A percentile compares a stretch with the other conserved stretches of the same genome.
phyloP scores from a whole-genome alignment of 2,329 filamentous ascomycete species.

The Aotearoamyces nothofagi region DNA sequence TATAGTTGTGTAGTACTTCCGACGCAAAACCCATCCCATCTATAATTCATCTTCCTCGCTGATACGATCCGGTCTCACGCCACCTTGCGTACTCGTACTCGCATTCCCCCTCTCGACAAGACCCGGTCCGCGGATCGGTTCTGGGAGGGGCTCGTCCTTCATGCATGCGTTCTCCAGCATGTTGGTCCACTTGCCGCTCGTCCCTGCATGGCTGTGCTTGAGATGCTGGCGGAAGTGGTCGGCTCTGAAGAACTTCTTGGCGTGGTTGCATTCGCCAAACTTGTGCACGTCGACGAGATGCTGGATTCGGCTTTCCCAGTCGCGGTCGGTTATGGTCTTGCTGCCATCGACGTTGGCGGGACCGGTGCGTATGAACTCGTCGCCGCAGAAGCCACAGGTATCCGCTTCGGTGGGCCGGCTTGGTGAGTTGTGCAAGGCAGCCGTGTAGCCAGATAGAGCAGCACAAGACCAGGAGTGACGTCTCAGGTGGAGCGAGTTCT shows the following conservation, averaged over 20 bases:
- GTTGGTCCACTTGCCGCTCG: slow-evolving; percentile 97
- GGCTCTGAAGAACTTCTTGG: slow-evolving; percentile 94
- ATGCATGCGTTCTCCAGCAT: slow-evolving; percentile 95
- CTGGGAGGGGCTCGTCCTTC: slow-evolving; percentile 60
- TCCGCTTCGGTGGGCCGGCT: slow-evolving; percentile 53
- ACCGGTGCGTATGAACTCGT: slow-evolving; percentile 50
- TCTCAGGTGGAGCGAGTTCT: slow-evolving; percentile 85
- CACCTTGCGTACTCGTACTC: slow-evolving; percentile 1
- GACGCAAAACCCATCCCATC: no score
- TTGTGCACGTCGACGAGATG: slow-evolving; percentile 90
- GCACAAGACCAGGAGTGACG: slow-evolving; percentile 96
- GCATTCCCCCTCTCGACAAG: not conserved
- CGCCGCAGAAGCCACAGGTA: slow-evolving; percentile 87
- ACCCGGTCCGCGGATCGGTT: slow-evolving; percentile 15
- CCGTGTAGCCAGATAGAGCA: slow-evolving; percentile 60
- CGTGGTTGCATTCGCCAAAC: slow-evolving; percentile 93
- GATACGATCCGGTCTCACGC: not conserved
- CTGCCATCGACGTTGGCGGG: slow-evolving; percentile 24
- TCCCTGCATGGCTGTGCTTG: slow-evolving; percentile 93
- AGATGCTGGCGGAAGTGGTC: slow-evolving; percentile 97
- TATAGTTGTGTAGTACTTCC: no score
- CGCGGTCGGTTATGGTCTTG: slow-evolving; percentile 49
- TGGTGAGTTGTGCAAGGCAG: slow-evolving; percentile 75
- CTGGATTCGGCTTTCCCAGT: slow-evolving; percentile 76
- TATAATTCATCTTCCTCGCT: not conserved